Percentiles rank a stretch among this genome's conserved stretches.
These are phyloP conservation scores for Cyclotella atomus DNA, from an alignment of 108 stramenopile species.

Conservation along the genomic window DNA sequence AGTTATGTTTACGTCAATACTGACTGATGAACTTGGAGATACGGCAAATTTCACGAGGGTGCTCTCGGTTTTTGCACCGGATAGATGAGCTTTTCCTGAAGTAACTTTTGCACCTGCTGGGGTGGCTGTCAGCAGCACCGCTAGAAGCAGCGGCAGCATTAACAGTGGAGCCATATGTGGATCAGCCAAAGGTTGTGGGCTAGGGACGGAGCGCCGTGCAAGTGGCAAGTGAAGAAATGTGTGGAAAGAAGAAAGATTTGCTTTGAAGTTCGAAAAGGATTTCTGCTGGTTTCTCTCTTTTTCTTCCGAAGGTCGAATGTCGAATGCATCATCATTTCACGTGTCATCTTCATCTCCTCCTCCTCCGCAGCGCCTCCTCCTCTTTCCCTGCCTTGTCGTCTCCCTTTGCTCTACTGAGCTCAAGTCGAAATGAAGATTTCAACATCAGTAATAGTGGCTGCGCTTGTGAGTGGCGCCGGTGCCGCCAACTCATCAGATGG, in stretches of 20 bases:
- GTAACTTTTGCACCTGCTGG: conserved; percentile 46
- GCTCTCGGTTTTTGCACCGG: conserved; percentile 68
- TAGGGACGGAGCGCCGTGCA: no score
- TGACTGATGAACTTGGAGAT: conserved; percentile 35
- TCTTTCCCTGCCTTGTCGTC: no score
- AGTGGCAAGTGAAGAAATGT: no score
- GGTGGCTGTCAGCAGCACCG: background rate
- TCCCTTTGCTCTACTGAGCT: background rate
- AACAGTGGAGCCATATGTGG: background rate
- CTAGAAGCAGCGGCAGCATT: conserved; percentile 6
- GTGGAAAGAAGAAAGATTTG: no score
- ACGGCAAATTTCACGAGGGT: conserved; percentile 78
- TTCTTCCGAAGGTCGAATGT: no score
- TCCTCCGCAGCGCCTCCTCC: no score
- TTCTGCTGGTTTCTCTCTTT: no score
- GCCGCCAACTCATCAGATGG: background rate
- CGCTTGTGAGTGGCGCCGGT: background rate
- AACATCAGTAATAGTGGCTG: background rate
- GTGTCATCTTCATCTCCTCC: no score
- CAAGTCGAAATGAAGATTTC: background rate
- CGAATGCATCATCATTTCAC: no score
- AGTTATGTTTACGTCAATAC: conserved; percentile 33
- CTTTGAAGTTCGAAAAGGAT: no score
- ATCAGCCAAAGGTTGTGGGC: background rate
- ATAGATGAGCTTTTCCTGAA: conserved; percentile 61